Evolutionary conservation across 2,329 filamentous ascomycete genomes (phyloP), one percentile per base, ranked within the genome.

Genomic region (Nigrograna mackinnonii): DNA sequence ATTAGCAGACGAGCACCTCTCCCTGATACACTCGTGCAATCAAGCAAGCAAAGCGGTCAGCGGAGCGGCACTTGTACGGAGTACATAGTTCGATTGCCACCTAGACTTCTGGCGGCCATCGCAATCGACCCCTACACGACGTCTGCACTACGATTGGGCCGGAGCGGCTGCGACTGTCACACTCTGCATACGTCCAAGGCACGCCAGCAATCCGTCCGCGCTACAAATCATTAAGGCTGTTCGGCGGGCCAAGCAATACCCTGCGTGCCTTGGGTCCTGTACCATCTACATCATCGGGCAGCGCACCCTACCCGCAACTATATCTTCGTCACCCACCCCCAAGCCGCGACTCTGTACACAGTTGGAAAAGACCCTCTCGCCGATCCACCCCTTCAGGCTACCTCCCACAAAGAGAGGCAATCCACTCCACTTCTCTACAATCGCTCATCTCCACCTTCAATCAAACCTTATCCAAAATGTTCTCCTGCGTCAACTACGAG

Each of bases 401-500:
- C n/a, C n/a, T n/a, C n/a, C n/a, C n/a, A n/a, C n/a, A n/a, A n/a
- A n/a, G n/a, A n/a, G n/a, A n/a, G n/a, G n/a, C n/a, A n/a, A n/a
- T n/a, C n/a, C n/a, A n/a, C n/a, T n/a, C n/a, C n/a, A n/a, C n/a
- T n/a, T n/a, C n/a, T n/a, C n/a, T n/a, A n/a, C n/a, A n/a, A n/a
- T n/a, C n/a, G n/a, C n/a, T n/a, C n/a, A n/a, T n/a, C n/a, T n/a
- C 33, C 60, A 65, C 24, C 9, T n/a, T 28, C 24, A 28, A 28
- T n/a, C 24, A 9, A 9, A 28, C 24, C 9, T 20, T 11, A 11
- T 17, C 17, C 34, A 22, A 37, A 43, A 71, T 71, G 68, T 70
- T 70, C 66, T 71, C 68, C 32, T 71, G 68, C 53, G 62, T 64
- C 60, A 71, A 71, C 63, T 71, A 71, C 64, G 68, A 71, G 49